These are phyloP conservation scores for Agrocybe chaxingu DNA, from an alignment of 768 basidiomycete species.

Conservation along the genomic window DNA sequence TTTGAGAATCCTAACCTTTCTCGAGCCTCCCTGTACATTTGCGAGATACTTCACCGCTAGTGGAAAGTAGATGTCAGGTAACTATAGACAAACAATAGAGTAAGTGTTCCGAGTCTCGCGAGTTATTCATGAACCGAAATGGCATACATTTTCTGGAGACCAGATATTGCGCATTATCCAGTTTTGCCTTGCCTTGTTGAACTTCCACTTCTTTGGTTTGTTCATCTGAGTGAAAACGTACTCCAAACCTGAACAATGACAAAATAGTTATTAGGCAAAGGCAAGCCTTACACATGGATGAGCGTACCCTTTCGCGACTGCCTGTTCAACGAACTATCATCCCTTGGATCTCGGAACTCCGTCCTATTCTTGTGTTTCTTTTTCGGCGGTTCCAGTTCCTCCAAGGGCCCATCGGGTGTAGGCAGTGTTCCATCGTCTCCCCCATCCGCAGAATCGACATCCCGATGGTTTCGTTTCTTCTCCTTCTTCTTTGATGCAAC, in stretches of 20 bases:
- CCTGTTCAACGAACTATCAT: slow-evolving; percentile 31
- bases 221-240: slow-evolving; percentile 58
- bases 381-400: slow-evolving; percentile 12
- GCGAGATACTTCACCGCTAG: slow-evolving; percentile 20
- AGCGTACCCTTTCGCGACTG: slow-evolving; percentile 41
- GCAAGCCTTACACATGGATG: not conserved
- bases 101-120: not conserved
- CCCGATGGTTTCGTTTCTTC: slow-evolving; percentile 15
- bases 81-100: slow-evolving; percentile 5
- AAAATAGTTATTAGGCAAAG: not conserved
- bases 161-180: slow-evolving; percentile 70
- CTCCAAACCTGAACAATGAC: slow-evolving; percentile 29
- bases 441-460: slow-evolving; percentile 3
- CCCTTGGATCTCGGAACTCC: slow-evolving; percentile 40
- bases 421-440: slow-evolving; percentile 10
- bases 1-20: slow-evolving; percentile 11
- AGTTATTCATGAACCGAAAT: too few relatives aligned
- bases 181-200: slow-evolving; percentile 72
- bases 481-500: slow-evolving; percentile 7
- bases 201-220: slow-evolving; percentile 57
- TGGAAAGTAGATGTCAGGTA: slow-evolving; percentile 21
- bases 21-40: slow-evolving; percentile 21
- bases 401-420: slow-evolving; percentile 1
- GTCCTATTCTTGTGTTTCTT: slow-evolving; percentile 42
- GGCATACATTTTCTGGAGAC: slow-evolving; percentile 31